Base-by-base conservation (phyloP, 2,329 filamentous ascomycete genomes). In the Clonostachys rhizophaga region DNA sequence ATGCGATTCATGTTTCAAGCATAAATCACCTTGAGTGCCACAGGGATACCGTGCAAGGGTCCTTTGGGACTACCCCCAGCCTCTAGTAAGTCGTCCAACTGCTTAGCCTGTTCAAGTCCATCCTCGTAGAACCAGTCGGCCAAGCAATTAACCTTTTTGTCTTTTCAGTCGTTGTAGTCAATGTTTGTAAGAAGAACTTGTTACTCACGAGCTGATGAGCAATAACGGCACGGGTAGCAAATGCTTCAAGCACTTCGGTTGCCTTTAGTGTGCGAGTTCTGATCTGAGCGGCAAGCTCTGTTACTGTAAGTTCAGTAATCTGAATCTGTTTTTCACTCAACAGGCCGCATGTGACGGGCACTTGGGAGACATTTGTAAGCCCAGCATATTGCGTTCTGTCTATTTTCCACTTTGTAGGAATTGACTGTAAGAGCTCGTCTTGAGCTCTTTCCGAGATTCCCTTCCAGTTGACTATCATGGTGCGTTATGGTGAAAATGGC, bases 21-120 rank as follows among this genome's bases (percentile, higher is more conserved):
- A 11, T 11, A 36, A 11, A n/a, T 36, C 35, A 11, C 50, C 50
- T 64, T 70, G 42, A 57, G 45, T n/a, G 49, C 54, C 17, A 83
- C 67, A 0, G 79, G 79, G 1, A 83, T 63, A 3, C 83, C 84
- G 61, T 87, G 83, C 7, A 87, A 66, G 5, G 82, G 79, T 0
- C 84, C 83, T 2, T 76, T 51, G 0, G 72, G 61, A 51, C 68
- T 64, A 0, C 70, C 67, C 6, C 66, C 66, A 9, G 52, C 47
- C 9, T 59, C 51, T 10, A 71, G 58, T 50, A 72, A 59, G 4
- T 64, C 55, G 57, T 83, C 79, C 3, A 81, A 60, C 9, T 59
- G 44, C 33, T 59, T 58, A 0, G 78, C 78, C 5, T 62, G 59
- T 2, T 58, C 48, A 5, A 81, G 58, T 1, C 75, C 78, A 18